Conservation (phyloP, 495 filamentous ascomycete genomes). For the Physcia stellaris region DNA sequence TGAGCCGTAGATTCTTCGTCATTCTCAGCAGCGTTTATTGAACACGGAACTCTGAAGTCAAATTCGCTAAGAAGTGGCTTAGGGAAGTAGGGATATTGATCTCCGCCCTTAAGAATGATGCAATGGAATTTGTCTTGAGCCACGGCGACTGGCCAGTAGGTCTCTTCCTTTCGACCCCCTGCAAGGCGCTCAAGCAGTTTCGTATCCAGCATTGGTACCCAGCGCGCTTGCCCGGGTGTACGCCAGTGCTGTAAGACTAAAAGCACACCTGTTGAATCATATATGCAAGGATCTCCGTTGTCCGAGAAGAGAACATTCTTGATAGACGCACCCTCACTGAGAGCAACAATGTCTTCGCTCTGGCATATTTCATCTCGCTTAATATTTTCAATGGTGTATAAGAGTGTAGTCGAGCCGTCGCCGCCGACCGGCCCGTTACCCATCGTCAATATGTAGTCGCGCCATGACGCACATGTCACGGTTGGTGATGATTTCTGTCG, state of each 20-base stretch:
- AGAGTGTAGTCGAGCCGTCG: slow-evolving; percentile 58
- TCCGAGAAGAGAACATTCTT: slow-evolving; percentile 87
- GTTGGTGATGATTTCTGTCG: slow-evolving; percentile 79
- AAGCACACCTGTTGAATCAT: slow-evolving; percentile 78
- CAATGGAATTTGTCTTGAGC: slow-evolving; percentile 90
- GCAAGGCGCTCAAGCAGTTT: slow-evolving; percentile 66
- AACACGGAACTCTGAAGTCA: slow-evolving; percentile 75
- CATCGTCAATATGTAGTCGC: slow-evolving; percentile 86
- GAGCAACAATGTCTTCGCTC: slow-evolving; percentile 77
- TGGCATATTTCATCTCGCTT: slow-evolving; percentile 88
- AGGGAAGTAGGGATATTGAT: slow-evolving; percentile 89
- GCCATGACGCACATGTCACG: slow-evolving; percentile 83
- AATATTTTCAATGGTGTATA: slow-evolving; percentile 86
- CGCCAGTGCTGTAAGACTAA: slow-evolving; percentile 87
- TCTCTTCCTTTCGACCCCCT: slow-evolving; percentile 71
- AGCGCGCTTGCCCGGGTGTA: slow-evolving; percentile 64
- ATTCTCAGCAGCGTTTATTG: slow-evolving; percentile 25
- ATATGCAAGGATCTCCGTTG: slow-evolving; percentile 82
- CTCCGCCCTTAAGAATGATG: slow-evolving; percentile 93
- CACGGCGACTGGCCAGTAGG: slow-evolving; percentile 91
- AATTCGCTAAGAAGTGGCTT: slow-evolving; percentile 86
- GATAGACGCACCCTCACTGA: slow-evolving; percentile 55
- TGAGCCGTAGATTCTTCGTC: slow-evolving; percentile 19
- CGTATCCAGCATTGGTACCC: slow-evolving; percentile 88
- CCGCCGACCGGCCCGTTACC: slow-evolving; percentile 77